A percentile compares a stretch with the other conserved stretches of the same genome.
phyloP scores from a whole-genome alignment of 257 asterid genomes.

The Anisodus tanguticus region DNA sequence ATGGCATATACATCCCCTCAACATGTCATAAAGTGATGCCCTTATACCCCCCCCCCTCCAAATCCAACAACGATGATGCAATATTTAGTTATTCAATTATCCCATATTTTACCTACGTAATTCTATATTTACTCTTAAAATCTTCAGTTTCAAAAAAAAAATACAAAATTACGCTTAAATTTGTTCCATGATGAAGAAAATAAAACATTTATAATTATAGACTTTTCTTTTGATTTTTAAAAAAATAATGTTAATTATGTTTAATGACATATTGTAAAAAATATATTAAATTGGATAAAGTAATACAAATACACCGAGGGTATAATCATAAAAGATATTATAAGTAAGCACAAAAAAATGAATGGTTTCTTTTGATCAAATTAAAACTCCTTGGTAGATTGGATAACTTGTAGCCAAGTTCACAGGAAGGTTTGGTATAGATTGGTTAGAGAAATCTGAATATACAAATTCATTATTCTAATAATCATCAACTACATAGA shows the following conservation, averaged over 20 bases:
- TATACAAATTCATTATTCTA: not conserved
- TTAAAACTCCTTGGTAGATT: not conserved
- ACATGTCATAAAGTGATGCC: not conserved
- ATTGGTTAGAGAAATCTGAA: not conserved
- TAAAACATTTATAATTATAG: not conserved
- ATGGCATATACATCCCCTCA: slow-evolving; percentile 9
- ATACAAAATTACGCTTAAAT: not conserved
- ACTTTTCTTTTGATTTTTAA: not conserved
- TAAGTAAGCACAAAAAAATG: not conserved
- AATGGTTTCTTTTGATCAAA: slow-evolving; percentile 2
- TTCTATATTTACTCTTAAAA: not conserved
- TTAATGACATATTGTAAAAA: not conserved
- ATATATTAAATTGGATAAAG: not conserved
- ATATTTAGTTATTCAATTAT: slow-evolving; percentile 12
- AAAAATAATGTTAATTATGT: not conserved
- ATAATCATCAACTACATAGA: slow-evolving; percentile 22
- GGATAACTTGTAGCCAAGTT: slow-evolving; percentile 20
- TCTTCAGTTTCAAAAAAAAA: too few species aligned
- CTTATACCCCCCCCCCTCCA: too few species aligned
- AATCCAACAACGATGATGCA: not conserved
- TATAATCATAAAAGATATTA: not conserved
- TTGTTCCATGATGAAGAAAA: not conserved
- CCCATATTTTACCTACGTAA: not conserved
- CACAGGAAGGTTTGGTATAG: not conserved
- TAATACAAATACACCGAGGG: not conserved